Base-by-base conservation (phyloP, 176 grass and related monocot species). In the Pontederia crassipes region DNA sequence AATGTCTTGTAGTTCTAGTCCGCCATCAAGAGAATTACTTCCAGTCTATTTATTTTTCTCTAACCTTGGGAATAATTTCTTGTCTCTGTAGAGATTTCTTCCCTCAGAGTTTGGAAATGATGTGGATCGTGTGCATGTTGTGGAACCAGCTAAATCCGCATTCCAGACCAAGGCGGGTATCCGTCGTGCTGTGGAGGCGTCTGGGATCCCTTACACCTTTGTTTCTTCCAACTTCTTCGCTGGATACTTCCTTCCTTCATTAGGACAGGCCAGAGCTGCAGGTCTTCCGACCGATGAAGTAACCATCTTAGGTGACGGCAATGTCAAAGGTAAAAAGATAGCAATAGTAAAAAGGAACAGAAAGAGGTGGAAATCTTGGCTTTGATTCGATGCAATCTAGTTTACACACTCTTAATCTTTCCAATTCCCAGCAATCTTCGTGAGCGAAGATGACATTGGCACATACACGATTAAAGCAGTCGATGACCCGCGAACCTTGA, bases 381-480 rank as follows among this genome's bases (percentile, higher is more conserved):
- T 24, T 24, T 24, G 0, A 24, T 24, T 24, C 0, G 20, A 24
- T 24, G 20, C 20, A 24, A 24, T 24, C 20, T 0, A 24, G 20
- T 24, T 24, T 24, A 24, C 20, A 24, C 20, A n/a, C 20, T 24
- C n/a, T 24, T 24, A 24, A 24, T 0, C 20, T 24, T 24, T 24
- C 20, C 20, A 24, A 24, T 16, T 54, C 11, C 14, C 46, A 65
- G 62, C 13, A 24, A 24, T 65, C 16, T 49, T 65, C 27, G 16
- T 65, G 4, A 27, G 50, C 2, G 62, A 65, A 65, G 62, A 65
- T 8, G 62, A 65, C 62, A 65, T 65, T 4, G 62, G 62, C 4
- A 65, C 62, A 24, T 65, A 50, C 46, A 65, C 62, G 0, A 27
- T 65, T 16, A 48, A 49, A 65, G 62, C 45, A 50, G 62, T 29